These are phyloP conservation scores for Scheffersomyces cryptocercus DNA, from an alignment of 1,139 yeast genomes.

Conservation along the genomic window DNA sequence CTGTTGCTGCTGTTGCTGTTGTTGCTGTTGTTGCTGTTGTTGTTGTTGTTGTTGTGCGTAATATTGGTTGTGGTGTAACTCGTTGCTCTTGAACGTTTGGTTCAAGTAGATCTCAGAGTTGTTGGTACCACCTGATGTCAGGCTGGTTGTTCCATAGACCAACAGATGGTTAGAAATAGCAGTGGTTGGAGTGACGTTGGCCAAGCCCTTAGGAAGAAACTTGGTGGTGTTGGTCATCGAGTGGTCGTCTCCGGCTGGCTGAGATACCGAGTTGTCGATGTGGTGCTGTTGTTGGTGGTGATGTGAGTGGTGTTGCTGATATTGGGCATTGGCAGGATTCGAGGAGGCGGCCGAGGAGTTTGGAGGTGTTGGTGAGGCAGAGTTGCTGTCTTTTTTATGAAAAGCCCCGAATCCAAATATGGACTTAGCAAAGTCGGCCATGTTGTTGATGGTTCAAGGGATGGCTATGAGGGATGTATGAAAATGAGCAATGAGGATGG, in stretches of 20 bases:
- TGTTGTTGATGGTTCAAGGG: slow-evolving; percentile 13
- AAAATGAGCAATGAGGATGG: too few relatives aligned
- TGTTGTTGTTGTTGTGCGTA: slow-evolving; percentile 4
- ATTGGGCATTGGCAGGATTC: slow-evolving; percentile 3
- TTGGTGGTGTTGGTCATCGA: slow-evolving; percentile 14
- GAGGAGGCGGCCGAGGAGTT: slow-evolving; percentile 1
- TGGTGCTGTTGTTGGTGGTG: slow-evolving; percentile 9
- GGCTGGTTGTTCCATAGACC: slow-evolving; percentile 69
- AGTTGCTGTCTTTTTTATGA: slow-evolving; percentile 29
- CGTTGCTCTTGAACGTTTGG: slow-evolving; percentile 23
- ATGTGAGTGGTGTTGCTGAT: slow-evolving; percentile 12
- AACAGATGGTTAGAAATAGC: slow-evolving; percentile 62
- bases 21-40: slow-evolving; percentile 22
- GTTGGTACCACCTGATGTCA: slow-evolving; percentile 16
- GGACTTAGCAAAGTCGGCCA: slow-evolving; percentile 68
- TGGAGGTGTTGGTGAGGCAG: slow-evolving; percentile 1
- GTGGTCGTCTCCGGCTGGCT: slow-evolving; percentile 8
- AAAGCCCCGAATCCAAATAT: slow-evolving; percentile 59
- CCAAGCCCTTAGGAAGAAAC: slow-evolving; percentile 39
- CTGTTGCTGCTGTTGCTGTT: slow-evolving; percentile 8
- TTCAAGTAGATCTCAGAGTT: slow-evolving; percentile 26
- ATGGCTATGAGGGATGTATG: too few relatives aligned
- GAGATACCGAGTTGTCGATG: slow-evolving; percentile 1
- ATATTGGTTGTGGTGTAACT: slow-evolving; percentile 6
- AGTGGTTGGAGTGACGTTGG: slow-evolving; percentile 56